phyloP scores from a whole-genome alignment of 192 early-diverging fungal species.

The Coemansia sp. region DNA sequence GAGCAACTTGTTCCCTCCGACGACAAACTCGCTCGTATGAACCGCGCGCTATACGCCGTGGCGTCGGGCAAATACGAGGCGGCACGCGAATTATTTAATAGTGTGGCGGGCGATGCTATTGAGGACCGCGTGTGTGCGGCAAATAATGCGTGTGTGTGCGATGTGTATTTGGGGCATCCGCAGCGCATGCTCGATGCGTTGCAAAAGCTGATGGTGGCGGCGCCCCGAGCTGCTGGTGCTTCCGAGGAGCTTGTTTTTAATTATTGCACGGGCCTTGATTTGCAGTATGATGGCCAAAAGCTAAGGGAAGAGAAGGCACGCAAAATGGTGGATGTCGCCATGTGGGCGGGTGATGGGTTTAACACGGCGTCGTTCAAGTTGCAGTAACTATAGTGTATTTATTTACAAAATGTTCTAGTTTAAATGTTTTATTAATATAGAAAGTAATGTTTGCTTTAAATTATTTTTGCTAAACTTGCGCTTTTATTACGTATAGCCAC shows the following conservation, averaged over 20 bases:
- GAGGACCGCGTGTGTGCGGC: conserved; percentile 1
- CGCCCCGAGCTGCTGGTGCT: conserved; percentile 36
- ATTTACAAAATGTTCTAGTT: no score
- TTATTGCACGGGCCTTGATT: conserved; percentile 47
- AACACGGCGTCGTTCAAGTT: conserved; percentile 32
- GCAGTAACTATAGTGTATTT: conserved; percentile 2
- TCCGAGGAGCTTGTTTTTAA: conserved; percentile 43
- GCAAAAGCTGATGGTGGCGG: conserved; percentile 25
- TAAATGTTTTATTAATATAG: no score
- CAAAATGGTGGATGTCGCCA: conserved; percentile 43
- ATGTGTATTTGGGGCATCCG: conserved; percentile 44
- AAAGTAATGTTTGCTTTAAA: no score
- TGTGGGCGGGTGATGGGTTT: conserved; percentile 48
- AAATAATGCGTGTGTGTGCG: conserved; percentile 44
- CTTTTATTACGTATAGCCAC: no score
- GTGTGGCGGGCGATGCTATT: neutral
- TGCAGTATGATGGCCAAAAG: conserved; percentile 35
- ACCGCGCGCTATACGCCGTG: conserved; percentile 38
- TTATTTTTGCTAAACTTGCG: no score
- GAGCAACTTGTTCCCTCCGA: conserved; percentile 13
- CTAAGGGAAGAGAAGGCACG: conserved; percentile 35
- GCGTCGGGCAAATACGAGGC: conserved; percentile 33
- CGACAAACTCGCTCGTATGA: conserved; percentile 29
- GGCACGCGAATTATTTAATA: conserved; percentile 25
- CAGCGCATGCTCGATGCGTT: conserved; percentile 33